Percentiles rank a stretch among this genome's conserved stretches.
phyloP scores from a whole-genome alignment of 768 basidiomycete genomes.

The Pleurotus eryngii region DNA sequence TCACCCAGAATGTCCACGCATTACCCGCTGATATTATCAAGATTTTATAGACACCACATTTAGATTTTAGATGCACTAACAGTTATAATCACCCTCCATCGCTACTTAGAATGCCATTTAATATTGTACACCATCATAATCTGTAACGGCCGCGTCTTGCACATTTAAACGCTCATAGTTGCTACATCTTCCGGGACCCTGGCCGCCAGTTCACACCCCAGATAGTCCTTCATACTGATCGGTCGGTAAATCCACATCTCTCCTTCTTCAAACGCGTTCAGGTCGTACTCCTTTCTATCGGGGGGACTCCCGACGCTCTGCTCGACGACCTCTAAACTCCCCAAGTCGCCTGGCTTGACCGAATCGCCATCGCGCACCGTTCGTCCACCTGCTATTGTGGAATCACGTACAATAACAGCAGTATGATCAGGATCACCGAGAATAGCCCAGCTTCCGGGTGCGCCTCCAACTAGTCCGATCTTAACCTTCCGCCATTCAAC shows the following conservation, averaged over 20 bases:
- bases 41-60: background rate
- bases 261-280: constrained; percentile 41
- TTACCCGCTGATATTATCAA: constrained; percentile 26
- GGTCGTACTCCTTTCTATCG: constrained; percentile 35
- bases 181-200: constrained; percentile 7
- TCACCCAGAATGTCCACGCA: constrained; percentile 37
- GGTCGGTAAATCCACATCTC: constrained; percentile 60
- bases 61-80: background rate
- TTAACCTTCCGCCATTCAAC: constrained; percentile 47
- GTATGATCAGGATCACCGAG: constrained; percentile 57
- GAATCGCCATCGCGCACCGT: constrained; percentile 28
- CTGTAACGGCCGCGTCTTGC: background rate
- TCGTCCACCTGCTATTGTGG: constrained; percentile 21
- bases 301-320: constrained; percentile 45
- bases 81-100: too few relatives aligned
- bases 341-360: constrained; percentile 37
- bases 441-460: constrained; percentile 22
- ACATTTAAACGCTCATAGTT: constrained; percentile 5
- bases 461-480: constrained; percentile 24
- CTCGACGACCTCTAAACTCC: constrained; percentile 48
- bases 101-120: background rate
- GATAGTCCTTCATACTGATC: constrained; percentile 35
- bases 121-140: background rate
- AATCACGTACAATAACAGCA: constrained; percentile 42
- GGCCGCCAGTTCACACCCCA: constrained; percentile 19